phyloP scores from a whole-genome alignment of 2,329 filamentous ascomycete genomes.

The Fusarium drepaniforme region DNA sequence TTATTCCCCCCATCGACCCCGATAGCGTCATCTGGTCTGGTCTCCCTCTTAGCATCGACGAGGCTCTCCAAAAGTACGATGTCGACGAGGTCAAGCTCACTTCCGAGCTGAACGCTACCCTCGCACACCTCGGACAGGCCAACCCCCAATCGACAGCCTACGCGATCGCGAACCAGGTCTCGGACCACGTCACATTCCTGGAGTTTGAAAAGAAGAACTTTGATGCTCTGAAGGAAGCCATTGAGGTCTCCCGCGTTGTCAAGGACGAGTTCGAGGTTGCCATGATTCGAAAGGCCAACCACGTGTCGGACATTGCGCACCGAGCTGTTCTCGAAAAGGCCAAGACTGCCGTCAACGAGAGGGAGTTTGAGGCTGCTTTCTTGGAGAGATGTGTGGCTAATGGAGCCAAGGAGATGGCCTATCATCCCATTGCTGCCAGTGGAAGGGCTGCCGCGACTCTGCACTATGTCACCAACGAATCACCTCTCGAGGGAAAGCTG shows the following conservation, averaged over 20 bases:
- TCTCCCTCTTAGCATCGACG: slow-evolving; percentile 80
- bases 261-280: slow-evolving; percentile 83
- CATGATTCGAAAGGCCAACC: slow-evolving; percentile 78
- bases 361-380: slow-evolving; percentile 86
- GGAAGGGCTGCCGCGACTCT: slow-evolving; percentile 86
- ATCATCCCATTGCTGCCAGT: slow-evolving; percentile 86
- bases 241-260: slow-evolving; percentile 76
- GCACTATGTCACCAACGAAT: slow-evolving; percentile 87
- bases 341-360: slow-evolving; percentile 77
- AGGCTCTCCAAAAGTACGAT: slow-evolving; percentile 83
- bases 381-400: slow-evolving; percentile 80
- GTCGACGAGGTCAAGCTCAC: slow-evolving; percentile 82
- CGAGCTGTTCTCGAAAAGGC: slow-evolving; percentile 71
- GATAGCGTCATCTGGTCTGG: slow-evolving; percentile 95
- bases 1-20: slow-evolving; percentile 90
- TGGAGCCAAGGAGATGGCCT: slow-evolving; percentile 86
- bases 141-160: slow-evolving; percentile 67
- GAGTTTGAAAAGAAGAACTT: slow-evolving; percentile 76
- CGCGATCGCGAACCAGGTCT: slow-evolving; percentile 83
- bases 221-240: slow-evolving; percentile 67
- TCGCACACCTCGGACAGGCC: slow-evolving; percentile 64
- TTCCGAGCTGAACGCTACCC: slow-evolving; percentile 80
- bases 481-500: slow-evolving; percentile 76
- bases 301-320: slow-evolving; percentile 76
- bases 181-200: slow-evolving; percentile 77